Conservation (phyloP, 345 rosid species). For the Salix brachista region DNA sequence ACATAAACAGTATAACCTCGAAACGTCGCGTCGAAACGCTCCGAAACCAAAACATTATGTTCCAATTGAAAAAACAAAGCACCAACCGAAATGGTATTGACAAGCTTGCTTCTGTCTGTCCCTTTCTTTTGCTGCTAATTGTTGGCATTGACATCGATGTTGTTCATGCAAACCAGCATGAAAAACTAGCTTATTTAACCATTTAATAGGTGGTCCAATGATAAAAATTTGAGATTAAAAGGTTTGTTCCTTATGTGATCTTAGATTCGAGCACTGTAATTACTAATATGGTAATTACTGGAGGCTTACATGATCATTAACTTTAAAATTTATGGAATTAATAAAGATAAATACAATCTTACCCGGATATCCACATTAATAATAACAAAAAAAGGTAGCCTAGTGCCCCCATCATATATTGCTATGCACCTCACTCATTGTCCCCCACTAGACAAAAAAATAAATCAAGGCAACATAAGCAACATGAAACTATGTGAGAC, state of each 20-base stretch:
- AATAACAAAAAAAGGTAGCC: not conserved
- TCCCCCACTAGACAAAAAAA: conserved; percentile 23
- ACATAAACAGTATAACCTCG: too few species aligned
- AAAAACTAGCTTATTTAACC: not conserved
- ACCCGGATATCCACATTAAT: too few species aligned
- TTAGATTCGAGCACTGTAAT: accelerated
- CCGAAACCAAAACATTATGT: too few species aligned
- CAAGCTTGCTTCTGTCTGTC: not conserved
- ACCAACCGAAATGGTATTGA: too few species aligned
- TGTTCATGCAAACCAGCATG: conserved; percentile 13
- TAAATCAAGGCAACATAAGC: conserved; percentile 27
- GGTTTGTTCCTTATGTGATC: accelerated
- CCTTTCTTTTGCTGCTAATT: conserved; percentile 10
- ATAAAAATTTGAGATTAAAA: too few species aligned
- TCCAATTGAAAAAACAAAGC: too few species aligned
- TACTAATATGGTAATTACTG: too few species aligned
- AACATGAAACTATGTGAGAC: conserved; percentile 11
- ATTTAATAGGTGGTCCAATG: too few species aligned
- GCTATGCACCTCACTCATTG: conserved; percentile 28
- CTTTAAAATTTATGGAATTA: too few species aligned
- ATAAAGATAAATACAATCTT: accelerated
- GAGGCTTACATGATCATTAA: too few species aligned
- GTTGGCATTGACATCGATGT: conserved; percentile 22
- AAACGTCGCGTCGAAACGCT: too few species aligned
- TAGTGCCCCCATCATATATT: conserved; percentile 21